phyloP scores from a whole-genome alignment of 2,329 filamentous ascomycete species.

The Sporothrix curviconia region DNA sequence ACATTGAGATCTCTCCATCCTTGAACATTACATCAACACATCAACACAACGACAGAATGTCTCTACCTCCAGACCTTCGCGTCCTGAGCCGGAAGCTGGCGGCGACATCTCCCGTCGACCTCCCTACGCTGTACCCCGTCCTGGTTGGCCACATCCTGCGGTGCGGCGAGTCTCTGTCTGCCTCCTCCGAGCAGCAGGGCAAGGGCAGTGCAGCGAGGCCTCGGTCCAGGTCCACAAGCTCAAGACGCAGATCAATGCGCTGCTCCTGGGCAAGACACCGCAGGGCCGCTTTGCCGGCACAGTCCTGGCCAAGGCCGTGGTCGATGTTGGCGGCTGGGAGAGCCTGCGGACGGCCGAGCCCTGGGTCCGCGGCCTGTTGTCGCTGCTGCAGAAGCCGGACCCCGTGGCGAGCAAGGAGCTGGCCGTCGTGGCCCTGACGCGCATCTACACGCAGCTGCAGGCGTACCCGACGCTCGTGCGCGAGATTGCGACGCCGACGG shows the following conservation, averaged over 20 bases:
- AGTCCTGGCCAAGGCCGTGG: conserved; percentile 68
- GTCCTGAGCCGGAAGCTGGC: conserved; percentile 64
- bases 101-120: conserved; percentile 62
- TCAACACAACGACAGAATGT: conserved; percentile 22
- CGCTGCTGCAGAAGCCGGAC: conserved; percentile 74
- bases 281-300: conserved; percentile 73
- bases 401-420: conserved; percentile 68
- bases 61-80: conserved; percentile 51
- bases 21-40: background rate
- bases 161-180: conserved; percentile 56
- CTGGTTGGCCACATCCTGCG: conserved; percentile 56
- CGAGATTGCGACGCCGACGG: conserved; percentile 78
- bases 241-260: conserved; percentile 67
- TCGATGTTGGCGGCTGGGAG: conserved; percentile 83
- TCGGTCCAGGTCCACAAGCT: conserved; percentile 72
- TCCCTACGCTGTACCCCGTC: conserved; percentile 65
- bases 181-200: conserved; percentile 47
- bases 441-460: conserved; percentile 77
- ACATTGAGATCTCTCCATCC: too few relatives aligned
- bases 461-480: conserved; percentile 75
- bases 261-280: conserved; percentile 68
- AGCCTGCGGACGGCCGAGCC: conserved; percentile 63
- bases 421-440: conserved; percentile 67
- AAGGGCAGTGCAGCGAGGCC: conserved; percentile 52
- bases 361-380: conserved; percentile 72